Conservation (phyloP, 345 rosid genomes). For the Pugionium dolabratum region DNA sequence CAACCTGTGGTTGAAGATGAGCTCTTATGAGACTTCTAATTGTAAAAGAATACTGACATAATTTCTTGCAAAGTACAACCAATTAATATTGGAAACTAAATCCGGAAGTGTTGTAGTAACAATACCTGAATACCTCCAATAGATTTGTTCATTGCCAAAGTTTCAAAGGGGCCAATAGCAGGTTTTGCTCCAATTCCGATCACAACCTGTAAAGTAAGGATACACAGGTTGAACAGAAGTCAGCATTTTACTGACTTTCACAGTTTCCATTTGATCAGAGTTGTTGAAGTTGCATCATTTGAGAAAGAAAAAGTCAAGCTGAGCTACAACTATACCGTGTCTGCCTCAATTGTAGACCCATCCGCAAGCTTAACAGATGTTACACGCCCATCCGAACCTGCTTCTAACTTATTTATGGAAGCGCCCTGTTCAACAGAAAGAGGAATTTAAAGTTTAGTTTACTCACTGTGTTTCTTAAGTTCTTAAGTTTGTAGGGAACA, state of each 20-base stretch:
- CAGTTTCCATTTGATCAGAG: slow-evolving; percentile 22
- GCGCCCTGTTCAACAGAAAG: slow-evolving; percentile 55
- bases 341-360: slow-evolving; percentile 85
- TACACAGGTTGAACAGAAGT: slow-evolving; percentile 15
- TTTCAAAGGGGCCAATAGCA: slow-evolving; percentile 72
- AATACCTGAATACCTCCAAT: slow-evolving; percentile 92
- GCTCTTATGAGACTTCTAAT: slow-evolving; percentile 21
- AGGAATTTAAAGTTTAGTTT: slow-evolving; percentile 18
- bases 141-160: slow-evolving; percentile 55
- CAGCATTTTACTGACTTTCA: slow-evolving; percentile 1
- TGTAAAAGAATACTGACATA: not conserved
- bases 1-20: slow-evolving; percentile 58
- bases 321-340: slow-evolving; percentile 49
- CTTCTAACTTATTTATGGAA: slow-evolving; percentile 75
- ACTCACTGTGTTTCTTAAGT: slow-evolving; percentile 23
- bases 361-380: slow-evolving; percentile 76
- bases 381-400: slow-evolving; percentile 74
- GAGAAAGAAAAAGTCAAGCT: slow-evolving; percentile 24
- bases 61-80: not conserved
- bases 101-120: not conserved
- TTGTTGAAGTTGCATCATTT: slow-evolving; percentile 11
- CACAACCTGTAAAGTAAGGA: slow-evolving; percentile 52
- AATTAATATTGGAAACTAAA: slow-evolving; percentile 1
- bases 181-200: slow-evolving; percentile 97
- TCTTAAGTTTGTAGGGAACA: slow-evolving; percentile 16